Evolutionary conservation across 108 stramenopile species (phyloP).

Genomic region (Seminavis robusta): DNA sequence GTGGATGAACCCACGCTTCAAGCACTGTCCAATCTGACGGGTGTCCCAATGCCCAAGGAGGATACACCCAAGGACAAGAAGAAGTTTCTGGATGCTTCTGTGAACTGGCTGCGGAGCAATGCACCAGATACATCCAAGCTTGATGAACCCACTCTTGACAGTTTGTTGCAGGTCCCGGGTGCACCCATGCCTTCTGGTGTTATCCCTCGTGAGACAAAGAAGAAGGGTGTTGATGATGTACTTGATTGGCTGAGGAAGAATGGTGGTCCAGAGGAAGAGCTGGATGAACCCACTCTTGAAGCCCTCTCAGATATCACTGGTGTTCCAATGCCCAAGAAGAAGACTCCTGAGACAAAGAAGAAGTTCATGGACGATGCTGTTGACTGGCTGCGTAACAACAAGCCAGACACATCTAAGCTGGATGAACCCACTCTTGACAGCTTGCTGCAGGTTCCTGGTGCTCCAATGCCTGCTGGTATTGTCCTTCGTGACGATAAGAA

Average conservation of each 20-base stretch:
- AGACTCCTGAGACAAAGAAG: neutral
- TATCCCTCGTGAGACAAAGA: conserved; percentile 1
- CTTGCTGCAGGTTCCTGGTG: neutral
- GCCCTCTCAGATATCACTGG: conserved; percentile 7
- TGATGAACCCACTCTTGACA: conserved; percentile 9
- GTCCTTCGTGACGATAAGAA: neutral
- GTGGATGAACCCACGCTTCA: conserved; percentile 2
- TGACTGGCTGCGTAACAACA: conserved; percentile 2
- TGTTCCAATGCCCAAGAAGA: neutral
- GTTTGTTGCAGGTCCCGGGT: no score
- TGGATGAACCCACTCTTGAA: conserved; percentile 4
- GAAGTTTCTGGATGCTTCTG: conserved; percentile 1
- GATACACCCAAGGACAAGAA: neutral
- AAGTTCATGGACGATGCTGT: neutral
- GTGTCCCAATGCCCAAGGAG: conserved; percentile 3
- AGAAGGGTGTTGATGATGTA: conserved; percentile 9
- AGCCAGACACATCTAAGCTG: neutral
- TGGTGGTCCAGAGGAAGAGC: no score
- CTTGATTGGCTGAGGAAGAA: conserved; percentile 41
- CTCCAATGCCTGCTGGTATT: conserved; percentile 6
- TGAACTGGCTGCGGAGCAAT: conserved; percentile 11
- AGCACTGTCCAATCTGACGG: conserved; percentile 4
- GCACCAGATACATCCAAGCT: neutral
- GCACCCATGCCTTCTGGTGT: neutral
- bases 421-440: neutral